Conservation (phyloP, 2,329 filamentous ascomycete genomes). For the Hymenoscyphus salicellus region DNA sequence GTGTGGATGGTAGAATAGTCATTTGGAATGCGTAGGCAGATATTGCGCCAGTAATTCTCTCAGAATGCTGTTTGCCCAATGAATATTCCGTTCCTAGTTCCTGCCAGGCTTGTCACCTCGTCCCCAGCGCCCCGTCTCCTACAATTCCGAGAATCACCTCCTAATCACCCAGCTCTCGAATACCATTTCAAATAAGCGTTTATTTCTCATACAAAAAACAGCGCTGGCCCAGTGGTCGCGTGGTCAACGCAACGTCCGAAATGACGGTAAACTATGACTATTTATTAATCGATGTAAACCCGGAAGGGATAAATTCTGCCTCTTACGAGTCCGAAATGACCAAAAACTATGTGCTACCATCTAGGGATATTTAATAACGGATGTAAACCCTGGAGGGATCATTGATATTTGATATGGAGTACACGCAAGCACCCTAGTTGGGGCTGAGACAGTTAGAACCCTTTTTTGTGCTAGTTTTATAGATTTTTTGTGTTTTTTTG, state of each 20-base stretch:
- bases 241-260: neutral
- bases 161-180: neutral
- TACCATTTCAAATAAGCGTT: neutral
- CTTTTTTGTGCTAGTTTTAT: neutral
- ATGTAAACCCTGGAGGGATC: too few species aligned
- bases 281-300: too few species aligned
- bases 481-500: too few species aligned
- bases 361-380: too few species aligned
- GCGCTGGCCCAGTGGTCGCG: neutral
- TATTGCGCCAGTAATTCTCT: neutral
- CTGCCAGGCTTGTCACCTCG: neutral
- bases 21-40: conserved; percentile 64
- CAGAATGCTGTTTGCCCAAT: neutral
- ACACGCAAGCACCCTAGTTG: neutral
- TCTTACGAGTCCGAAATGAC: neutral
- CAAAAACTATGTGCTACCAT: neutral
- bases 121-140: neutral
- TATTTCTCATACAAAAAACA: neutral
- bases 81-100: neutral
- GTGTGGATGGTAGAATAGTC: conserved; percentile 78
- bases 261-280: neutral
- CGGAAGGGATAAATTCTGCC: too few species aligned
- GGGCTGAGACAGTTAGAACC: neutral
- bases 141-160: neutral
- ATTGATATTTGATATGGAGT: neutral